Evolutionary conservation across 2,329 filamentous ascomycete species (phyloP).

Genomic region (Phyllosticta citribraziliensis): DNA sequence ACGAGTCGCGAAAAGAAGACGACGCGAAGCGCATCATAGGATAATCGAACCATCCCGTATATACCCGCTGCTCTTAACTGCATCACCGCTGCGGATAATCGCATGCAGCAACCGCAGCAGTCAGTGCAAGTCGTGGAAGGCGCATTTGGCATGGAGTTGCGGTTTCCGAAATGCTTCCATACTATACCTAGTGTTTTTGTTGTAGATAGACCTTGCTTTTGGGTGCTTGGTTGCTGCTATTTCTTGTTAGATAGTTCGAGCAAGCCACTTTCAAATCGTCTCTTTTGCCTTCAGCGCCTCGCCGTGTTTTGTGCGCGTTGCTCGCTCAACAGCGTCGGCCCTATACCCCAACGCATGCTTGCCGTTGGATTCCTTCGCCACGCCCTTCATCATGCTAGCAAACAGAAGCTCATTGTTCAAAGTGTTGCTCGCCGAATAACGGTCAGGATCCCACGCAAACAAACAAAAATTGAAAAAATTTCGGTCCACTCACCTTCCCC

Average conservation of each 20-base stretch:
- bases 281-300: background rate
- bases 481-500: background rate
- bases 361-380: background rate
- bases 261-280: background rate
- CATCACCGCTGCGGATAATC: background rate
- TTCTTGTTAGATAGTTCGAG: background rate
- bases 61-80: background rate
- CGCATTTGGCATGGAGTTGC: background rate
- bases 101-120: background rate
- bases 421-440: background rate
- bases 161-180: background rate
- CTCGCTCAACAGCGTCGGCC: background rate
- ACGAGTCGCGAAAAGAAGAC: background rate
- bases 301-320: background rate
- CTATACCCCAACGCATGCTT: background rate
- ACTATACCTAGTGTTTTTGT: background rate
- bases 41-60: background rate
- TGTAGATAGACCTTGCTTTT: background rate
- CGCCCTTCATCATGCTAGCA: background rate
- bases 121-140: background rate
- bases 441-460: background rate
- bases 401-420: background rate
- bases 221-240: background rate
- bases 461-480: background rate
- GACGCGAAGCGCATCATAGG: background rate